A percentile compares a stretch with the other conserved stretches of the same genome.
Evolutionary conservation across 176 grass and related monocot species (phyloP).

Genomic region (Ampelocalamus luodianensis): DNA sequence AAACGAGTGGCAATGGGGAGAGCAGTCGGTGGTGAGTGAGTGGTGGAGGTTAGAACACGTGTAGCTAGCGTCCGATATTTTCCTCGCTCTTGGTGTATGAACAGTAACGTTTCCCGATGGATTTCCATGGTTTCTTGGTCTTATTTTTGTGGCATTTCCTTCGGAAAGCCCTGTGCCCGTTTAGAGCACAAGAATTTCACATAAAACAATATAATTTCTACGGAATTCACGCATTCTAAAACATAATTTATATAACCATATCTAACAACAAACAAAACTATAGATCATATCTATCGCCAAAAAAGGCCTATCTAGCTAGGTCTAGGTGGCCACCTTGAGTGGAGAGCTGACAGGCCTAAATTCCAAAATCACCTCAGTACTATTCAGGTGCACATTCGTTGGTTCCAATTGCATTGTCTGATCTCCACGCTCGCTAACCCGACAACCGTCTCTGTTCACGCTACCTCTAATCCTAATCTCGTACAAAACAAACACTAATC

Average conservation of each 20-base stretch:
- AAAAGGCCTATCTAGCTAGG: background rate
- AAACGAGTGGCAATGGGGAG: too few relatives aligned
- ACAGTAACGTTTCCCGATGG: too few relatives aligned
- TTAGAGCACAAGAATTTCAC: background rate
- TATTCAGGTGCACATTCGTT: slow-evolving; percentile 36
- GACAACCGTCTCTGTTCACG: slow-evolving; percentile 14
- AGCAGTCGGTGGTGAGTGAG: too few relatives aligned
- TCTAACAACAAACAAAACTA: background rate
- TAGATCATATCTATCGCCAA: background rate
- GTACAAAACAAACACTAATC: slow-evolving; percentile 39
- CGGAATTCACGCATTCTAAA: background rate
- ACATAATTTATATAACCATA: background rate
- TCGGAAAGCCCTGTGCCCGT: rapidly evolving
- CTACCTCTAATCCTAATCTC: slow-evolving; percentile 27
- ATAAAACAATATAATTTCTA: background rate
- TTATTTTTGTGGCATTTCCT: background rate
- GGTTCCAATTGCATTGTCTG: slow-evolving; percentile 41
- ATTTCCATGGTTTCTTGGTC: background rate
- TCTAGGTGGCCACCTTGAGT: background rate
- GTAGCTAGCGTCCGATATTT: too few relatives aligned
- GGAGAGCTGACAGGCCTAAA: slow-evolving; percentile 12
- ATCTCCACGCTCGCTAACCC: slow-evolving; percentile 31
- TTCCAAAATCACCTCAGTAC: background rate
- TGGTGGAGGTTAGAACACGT: too few relatives aligned
- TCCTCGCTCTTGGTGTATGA: too few relatives aligned